Percentiles rank a stretch among this genome's conserved stretches.
phyloP scores from a whole-genome alignment of 768 basidiomycete species.

The Pleurotus pulmonarius region DNA sequence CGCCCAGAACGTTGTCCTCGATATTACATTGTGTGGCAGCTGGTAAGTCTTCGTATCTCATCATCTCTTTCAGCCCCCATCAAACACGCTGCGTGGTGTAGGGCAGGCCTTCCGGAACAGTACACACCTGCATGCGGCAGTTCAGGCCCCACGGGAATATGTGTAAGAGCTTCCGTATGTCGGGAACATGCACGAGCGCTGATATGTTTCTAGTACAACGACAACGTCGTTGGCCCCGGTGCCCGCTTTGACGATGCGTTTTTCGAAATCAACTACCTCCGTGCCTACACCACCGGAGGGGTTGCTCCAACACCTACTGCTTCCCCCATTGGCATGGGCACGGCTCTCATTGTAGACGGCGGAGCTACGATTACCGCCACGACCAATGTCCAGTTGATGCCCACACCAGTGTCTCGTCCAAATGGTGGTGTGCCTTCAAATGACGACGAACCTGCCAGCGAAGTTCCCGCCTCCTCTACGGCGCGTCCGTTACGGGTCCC shows the following conservation, averaged over 20 bases:
- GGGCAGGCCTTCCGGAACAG: slow-evolving; percentile 39
- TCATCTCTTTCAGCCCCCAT: neutral
- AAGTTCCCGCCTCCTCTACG: no score
- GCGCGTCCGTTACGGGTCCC: no score
- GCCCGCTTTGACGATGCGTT: slow-evolving; percentile 41
- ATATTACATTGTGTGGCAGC: slow-evolving; percentile 51
- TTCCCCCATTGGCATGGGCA: neutral
- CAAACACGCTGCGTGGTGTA: slow-evolving; percentile 9
- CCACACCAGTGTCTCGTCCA: neutral
- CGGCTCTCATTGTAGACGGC: neutral
- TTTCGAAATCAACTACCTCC: slow-evolving; percentile 67
- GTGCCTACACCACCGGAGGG: slow-evolving; percentile 24
- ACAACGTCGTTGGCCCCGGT: slow-evolving; percentile 45
- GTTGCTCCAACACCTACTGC: slow-evolving; percentile 5
- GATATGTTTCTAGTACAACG: slow-evolving; percentile 34
- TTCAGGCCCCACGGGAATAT: slow-evolving; percentile 30
- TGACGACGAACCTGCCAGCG: no score
- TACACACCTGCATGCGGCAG: slow-evolving; percentile 35
- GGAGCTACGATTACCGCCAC: neutral
- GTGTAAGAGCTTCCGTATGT: slow-evolving; percentile 19
- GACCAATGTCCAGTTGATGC: neutral
- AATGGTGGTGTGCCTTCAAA: no score
- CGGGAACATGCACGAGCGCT: neutral
- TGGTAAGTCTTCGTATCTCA: slow-evolving; percentile 23
- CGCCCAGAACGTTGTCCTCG: slow-evolving; percentile 45